These are phyloP conservation scores for Curvularia sp. DNA, from an alignment of 2,329 filamentous ascomycete species.

Conservation along the genomic window DNA sequence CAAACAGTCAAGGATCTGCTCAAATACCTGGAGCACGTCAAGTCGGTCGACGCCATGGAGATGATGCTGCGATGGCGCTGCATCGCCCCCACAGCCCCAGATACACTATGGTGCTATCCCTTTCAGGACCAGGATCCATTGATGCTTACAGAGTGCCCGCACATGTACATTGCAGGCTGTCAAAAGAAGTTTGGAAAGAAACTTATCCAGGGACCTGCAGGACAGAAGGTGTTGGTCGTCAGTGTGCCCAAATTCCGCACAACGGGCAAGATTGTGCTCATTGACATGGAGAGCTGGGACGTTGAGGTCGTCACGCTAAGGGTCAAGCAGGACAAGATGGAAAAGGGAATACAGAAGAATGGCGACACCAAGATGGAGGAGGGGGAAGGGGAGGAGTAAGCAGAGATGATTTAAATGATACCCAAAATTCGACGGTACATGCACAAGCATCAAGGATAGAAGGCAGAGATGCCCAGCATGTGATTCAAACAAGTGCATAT, in stretches of 20 bases:
- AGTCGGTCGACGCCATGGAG: conserved; percentile 89
- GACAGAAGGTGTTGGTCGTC: conserved; percentile 78
- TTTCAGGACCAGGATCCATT: conserved; percentile 95
- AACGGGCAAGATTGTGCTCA: conserved; percentile 78
- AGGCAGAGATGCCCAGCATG: not conserved
- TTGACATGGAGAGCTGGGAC: conserved; percentile 86
- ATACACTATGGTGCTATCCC: conserved; percentile 95
- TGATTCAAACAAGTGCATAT: not conserved
- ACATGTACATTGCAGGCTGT: conserved; percentile 89
- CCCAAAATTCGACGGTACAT: conserved; percentile 1
- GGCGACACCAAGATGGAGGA: not conserved
- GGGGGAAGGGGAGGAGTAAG: not conserved
- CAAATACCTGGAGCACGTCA: conserved; percentile 83
- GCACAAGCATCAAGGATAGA: not conserved
- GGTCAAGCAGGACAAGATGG: not conserved
- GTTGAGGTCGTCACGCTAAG: conserved; percentile 66
- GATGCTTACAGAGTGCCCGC: conserved; percentile 82
- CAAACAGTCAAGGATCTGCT: conserved; percentile 95
- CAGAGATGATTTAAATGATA: conserved; percentile 4
- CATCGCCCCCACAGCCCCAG: conserved; percentile 90
- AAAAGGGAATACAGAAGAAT: not conserved
- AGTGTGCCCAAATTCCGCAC: conserved; percentile 81
- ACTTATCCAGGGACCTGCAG: conserved; percentile 68
- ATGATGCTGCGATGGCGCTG: conserved; percentile 92
- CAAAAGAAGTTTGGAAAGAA: conserved; percentile 80